Base-by-base conservation (phyloP, 148 eudicot species). In the Fagopyrum esculentum region DNA sequence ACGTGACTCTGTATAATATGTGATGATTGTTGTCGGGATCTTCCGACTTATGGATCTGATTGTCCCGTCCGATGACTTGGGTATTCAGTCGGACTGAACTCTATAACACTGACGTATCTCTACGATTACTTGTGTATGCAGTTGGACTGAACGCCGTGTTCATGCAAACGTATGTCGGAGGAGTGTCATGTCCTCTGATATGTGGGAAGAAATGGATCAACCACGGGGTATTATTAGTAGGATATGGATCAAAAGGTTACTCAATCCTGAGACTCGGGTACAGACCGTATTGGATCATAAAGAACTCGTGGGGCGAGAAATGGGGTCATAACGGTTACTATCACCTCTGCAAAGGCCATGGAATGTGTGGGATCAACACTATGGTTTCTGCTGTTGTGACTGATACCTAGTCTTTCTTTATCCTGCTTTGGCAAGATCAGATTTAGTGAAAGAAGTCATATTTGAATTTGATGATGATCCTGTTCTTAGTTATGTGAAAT, bases 251-350 rank as follows among this genome's bases (percentile, higher is more conserved):
- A 0, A 87, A 80, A 49, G 97, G 98, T 16, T 91, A 77, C 82
- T 89, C 98, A 6, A 88, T 87, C 2, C 80, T 91, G 2, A 81
- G 98, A 77, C 56, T 94, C 0, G 86, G 93, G 22, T 43, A 94
- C 71, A 83, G 83, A 78, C 96, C 96, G 0, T 91, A 86, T 26
- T 94, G 97, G 97, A 90, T 91, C 29, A 90, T 94, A 76, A 94
- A 94, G 88, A 94, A 94, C 79, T 94, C 98, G 2, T 94, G 98
- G 98, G 98, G 98, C 11, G 70, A 81, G 43, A 79, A 74, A 1
- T 94, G 98, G 98, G 98, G 98, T 9, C 93, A 90, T 69, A 70
- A 86, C 1, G 98, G 98, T 3, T 91, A 88, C 75, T 94, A 94
- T 73, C 81, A 69, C 7, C 82, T 94, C 0, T 94, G 97, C 73